Conservation (phyloP, 169 alveolate genomes). For the Eimeria brunetti region DNA sequence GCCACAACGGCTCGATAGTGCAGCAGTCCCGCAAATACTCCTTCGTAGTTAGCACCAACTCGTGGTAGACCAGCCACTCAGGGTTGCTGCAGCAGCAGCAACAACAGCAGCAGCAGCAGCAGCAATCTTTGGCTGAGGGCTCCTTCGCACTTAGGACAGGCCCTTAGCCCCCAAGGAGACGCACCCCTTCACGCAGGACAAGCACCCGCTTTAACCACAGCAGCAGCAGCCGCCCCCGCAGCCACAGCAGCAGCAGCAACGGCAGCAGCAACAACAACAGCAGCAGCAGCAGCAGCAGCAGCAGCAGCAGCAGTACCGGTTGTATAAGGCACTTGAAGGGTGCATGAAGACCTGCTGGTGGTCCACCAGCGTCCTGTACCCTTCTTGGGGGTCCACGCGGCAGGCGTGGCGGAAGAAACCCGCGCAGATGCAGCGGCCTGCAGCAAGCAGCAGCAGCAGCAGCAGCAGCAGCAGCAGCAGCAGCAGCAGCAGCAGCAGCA, state of each 20-base stretch:
- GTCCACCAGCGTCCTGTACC: constrained; percentile 97
- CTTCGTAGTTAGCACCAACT: constrained; percentile 98
- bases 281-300: constrained; percentile 1
- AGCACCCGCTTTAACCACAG: no score
- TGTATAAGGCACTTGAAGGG: constrained; percentile 98
- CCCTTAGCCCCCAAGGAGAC: no score
- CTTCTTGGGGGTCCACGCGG: constrained; percentile 98
- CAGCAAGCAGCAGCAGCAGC: not conserved
- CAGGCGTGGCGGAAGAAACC: constrained; percentile 99
- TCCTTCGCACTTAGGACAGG: no score
- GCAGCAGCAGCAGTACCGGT: no score
- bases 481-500: not conserved
- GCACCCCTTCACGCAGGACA: no score
- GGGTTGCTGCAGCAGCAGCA: constrained; percentile 90
- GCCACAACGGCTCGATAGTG: constrained; percentile 98
- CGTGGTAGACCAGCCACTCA: constrained; percentile 99
- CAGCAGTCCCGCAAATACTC: constrained; percentile 99
- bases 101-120: not conserved
- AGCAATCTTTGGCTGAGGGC: no score
- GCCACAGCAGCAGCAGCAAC: not conserved
- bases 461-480: not conserved
- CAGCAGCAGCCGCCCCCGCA: not conserved
- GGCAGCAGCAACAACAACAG: not conserved
- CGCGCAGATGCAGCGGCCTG: constrained; percentile 92
- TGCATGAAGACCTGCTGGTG: constrained; percentile 98